Evolutionary conservation across 495 filamentous ascomycete genomes (phyloP).

Genomic region (Neurospora sp.): DNA sequence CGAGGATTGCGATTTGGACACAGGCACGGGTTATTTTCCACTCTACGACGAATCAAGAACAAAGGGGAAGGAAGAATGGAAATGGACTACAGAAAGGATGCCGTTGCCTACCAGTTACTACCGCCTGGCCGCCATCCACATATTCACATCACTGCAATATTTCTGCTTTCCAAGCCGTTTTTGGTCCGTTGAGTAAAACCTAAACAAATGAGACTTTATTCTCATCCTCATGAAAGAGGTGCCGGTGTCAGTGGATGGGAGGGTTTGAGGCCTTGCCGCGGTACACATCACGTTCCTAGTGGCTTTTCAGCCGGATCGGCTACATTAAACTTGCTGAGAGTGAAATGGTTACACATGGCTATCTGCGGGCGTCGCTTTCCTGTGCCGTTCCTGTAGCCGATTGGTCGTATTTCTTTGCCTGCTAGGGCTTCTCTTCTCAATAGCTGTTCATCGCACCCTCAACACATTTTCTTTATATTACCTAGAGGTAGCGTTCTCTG

Average conservation of each 20-base stretch:
- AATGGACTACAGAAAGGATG: no score
- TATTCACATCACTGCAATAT: no score
- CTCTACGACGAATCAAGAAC: background rate
- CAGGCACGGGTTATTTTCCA: background rate
- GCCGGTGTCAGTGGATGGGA: background rate
- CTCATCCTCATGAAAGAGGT: background rate
- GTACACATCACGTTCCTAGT: background rate
- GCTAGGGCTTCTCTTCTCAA: no score
- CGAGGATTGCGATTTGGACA: background rate
- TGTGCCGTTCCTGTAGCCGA: no score
- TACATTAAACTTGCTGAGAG: background rate
- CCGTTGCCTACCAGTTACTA: no score
- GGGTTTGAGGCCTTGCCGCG: background rate
- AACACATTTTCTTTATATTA: no score
- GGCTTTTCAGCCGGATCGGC: background rate
- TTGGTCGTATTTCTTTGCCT: no score
- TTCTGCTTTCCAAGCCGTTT: background rate
- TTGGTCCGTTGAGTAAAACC: background rate
- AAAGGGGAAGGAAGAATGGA: no score
- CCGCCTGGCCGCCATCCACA: no score
- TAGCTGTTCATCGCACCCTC: no score
- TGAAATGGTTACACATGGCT: background rate
- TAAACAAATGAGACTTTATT: background rate
- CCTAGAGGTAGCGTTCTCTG: no score
- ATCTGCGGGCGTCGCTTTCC: no score